Evolutionary conservation across 176 grass and related monocot genomes (phyloP).

Genomic region (Raddia guianensis): DNA sequence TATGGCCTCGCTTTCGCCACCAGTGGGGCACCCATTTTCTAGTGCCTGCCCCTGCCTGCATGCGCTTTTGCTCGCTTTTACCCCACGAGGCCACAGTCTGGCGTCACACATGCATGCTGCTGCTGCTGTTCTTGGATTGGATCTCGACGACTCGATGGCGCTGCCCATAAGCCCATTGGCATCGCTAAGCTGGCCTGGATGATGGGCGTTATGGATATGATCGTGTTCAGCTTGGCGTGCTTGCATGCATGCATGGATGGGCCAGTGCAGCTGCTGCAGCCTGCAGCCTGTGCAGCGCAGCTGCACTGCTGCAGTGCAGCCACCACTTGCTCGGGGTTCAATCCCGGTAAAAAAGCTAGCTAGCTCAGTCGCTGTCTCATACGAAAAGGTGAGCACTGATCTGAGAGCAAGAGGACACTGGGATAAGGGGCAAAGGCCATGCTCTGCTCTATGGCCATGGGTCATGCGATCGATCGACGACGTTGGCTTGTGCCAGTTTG

Average conservation of each 20-base stretch:
- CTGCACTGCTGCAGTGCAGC: too few species aligned
- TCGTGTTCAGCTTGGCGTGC: not conserved
- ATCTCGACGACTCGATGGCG: not conserved
- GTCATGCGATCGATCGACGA: too few species aligned
- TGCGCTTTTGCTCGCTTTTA: not conserved
- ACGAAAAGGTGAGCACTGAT: not conserved
- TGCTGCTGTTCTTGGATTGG: not conserved
- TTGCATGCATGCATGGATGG: not conserved
- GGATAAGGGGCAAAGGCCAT: not conserved
- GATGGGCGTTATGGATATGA: too few species aligned
- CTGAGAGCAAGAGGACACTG: not conserved
- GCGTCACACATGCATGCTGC: slow-evolving; percentile 14
- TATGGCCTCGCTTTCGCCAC: slow-evolving; percentile 14
- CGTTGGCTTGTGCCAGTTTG: too few species aligned
- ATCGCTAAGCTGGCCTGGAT: not conserved
- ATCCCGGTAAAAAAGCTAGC: not conserved
- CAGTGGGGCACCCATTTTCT: slow-evolving; percentile 31
- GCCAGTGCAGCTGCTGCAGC: not conserved
- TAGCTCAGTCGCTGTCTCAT: not conserved
- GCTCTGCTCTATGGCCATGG: too few species aligned
- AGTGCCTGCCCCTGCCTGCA: too few species aligned
- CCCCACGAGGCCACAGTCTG: slow-evolving; percentile 40
- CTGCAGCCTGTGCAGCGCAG: too few species aligned
- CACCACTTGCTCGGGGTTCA: not conserved
- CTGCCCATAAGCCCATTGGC: not conserved